These are phyloP conservation scores for Suillus weaverae DNA, from an alignment of 768 basidiomycete genomes.

Conservation along the genomic window DNA sequence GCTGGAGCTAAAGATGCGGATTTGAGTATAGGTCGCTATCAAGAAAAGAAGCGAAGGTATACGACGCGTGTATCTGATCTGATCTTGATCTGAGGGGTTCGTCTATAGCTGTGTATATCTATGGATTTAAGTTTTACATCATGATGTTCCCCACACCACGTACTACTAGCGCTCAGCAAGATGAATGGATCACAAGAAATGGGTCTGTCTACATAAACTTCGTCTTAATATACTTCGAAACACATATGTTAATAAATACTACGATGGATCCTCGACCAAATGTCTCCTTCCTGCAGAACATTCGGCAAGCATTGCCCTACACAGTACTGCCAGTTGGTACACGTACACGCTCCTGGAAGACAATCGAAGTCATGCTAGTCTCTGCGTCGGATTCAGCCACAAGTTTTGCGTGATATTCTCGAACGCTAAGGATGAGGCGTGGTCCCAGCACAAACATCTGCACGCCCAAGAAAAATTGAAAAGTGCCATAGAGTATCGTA, in stretches of 20 bases:
- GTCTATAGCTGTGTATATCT: too few relatives aligned
- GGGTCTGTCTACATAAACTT: too few relatives aligned
- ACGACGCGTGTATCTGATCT: too few relatives aligned
- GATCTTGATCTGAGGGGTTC: too few relatives aligned
- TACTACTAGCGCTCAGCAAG: too few relatives aligned
- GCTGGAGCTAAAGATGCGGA: too few relatives aligned
- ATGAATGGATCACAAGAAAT: too few relatives aligned
- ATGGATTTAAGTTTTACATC: too few relatives aligned
- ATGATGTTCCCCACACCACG: too few relatives aligned
- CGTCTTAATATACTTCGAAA: too few relatives aligned
- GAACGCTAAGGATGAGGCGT: neutral
- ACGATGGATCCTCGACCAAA: neutral
- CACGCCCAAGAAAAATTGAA: neutral
- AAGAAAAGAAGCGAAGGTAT: too few relatives aligned
- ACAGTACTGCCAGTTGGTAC: neutral
- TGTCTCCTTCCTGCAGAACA: neutral
- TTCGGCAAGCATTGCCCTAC: neutral
- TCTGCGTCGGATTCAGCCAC: neutral
- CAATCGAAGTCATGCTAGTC: neutral
- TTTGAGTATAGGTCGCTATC: too few relatives aligned
- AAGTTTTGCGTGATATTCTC: neutral
- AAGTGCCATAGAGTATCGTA: accelerated
- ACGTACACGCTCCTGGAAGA: neutral
- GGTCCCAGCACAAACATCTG: neutral
- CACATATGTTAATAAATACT: neutral